Conservation (phyloP, 2,329 filamentous ascomycete genomes). For the Ceratocystiopsis sp. region DNA sequence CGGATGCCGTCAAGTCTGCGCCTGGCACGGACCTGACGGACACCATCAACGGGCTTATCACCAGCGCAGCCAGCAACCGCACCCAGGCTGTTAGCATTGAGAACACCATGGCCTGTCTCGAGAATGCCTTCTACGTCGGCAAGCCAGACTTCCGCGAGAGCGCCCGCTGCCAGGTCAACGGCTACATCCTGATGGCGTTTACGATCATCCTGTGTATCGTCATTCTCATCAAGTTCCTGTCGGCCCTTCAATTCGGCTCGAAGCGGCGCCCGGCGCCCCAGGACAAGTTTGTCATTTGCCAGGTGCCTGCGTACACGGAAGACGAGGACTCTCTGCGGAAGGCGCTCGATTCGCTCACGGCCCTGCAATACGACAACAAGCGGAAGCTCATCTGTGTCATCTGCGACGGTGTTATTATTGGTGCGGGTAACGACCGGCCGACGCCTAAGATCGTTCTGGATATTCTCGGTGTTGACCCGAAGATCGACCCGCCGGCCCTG, state of each 20-base stretch:
- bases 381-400: slow-evolving; percentile 91
- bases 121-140: slow-evolving; percentile 70
- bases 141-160: slow-evolving; percentile 68
- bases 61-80: slow-evolving; percentile 34
- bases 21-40: slow-evolving; percentile 64
- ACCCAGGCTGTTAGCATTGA: slow-evolving; percentile 31
- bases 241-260: slow-evolving; percentile 82
- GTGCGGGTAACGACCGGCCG: slow-evolving; percentile 86
- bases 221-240: slow-evolving; percentile 75
- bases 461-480: slow-evolving; percentile 91
- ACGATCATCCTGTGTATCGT: slow-evolving; percentile 69
- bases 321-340: slow-evolving; percentile 90
- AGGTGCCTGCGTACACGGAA: slow-evolving; percentile 95
- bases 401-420: slow-evolving; percentile 93
- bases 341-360: slow-evolving; percentile 83
- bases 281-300: slow-evolving; percentile 98
- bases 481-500: slow-evolving; percentile 83
- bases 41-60: slow-evolving; percentile 39
- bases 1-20: slow-evolving; percentile 52
- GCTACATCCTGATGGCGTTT: slow-evolving; percentile 76
- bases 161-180: slow-evolving; percentile 68
- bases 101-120: slow-evolving; percentile 64
- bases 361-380: slow-evolving; percentile 95
- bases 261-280: slow-evolving; percentile 79
- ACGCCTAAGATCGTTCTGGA: slow-evolving; percentile 97